A percentile compares a stretch with the other conserved stretches of the same genome.
These are phyloP conservation scores for Ustulina deusta DNA, from an alignment of 2,329 filamentous ascomycete genomes.

Conservation along the genomic window DNA sequence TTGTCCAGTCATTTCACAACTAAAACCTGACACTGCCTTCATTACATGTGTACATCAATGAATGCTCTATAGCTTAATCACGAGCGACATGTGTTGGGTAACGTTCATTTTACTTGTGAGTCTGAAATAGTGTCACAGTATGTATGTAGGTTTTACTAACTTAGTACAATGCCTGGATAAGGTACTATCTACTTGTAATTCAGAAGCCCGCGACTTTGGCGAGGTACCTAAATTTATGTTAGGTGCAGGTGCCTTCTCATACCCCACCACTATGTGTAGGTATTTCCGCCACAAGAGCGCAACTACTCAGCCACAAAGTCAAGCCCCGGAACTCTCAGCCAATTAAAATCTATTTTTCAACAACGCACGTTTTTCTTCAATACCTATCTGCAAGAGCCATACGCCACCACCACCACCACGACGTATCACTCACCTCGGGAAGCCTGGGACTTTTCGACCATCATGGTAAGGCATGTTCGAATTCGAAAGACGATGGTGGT, in stretches of 20 bases:
- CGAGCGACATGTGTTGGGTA: background rate
- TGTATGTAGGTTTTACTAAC: too few species aligned
- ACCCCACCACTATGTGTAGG: too few species aligned
- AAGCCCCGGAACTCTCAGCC: slow-evolving; percentile 15
- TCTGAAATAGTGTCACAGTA: too few species aligned
- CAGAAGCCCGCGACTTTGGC: too few species aligned
- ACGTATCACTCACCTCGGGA: slow-evolving; percentile 11
- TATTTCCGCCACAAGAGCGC: slow-evolving; percentile 21
- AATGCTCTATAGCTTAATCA: background rate
- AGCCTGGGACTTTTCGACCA: slow-evolving; percentile 7
- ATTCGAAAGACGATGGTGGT: background rate
- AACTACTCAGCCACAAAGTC: slow-evolving; percentile 29
- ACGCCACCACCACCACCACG: too few species aligned
- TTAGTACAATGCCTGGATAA: too few species aligned
- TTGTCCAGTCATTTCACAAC: too few species aligned
- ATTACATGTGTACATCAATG: too few species aligned
- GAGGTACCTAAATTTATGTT: too few species aligned
- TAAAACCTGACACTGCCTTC: too few species aligned
- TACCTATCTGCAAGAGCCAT: slow-evolving; percentile 21
- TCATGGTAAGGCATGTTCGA: slow-evolving; percentile 30
- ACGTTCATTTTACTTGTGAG: background rate
- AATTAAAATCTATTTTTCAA: slow-evolving; percentile 35
- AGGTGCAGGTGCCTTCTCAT: too few species aligned
- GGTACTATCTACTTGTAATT: background rate
- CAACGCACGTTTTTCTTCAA: slow-evolving; percentile 31